A percentile compares a stretch with the other conserved stretches of the same genome.
Conservation (phyloP, 106 monocot genomes). For the Gastrodia elata region DNA sequence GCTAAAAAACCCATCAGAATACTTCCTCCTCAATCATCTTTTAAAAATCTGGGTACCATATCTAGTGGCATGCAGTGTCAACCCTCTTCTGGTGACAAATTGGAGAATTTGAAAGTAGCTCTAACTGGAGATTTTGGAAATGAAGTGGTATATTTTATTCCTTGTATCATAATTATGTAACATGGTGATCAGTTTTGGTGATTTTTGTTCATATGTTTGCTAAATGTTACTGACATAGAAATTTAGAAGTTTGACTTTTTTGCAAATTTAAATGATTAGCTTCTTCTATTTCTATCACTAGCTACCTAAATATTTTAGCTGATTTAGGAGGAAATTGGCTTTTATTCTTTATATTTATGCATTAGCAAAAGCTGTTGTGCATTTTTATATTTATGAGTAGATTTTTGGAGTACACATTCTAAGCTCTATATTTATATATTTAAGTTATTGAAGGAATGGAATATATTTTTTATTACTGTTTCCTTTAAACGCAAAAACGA, state of each 20-base stretch:
- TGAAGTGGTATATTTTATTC: slow-evolving; percentile 20
- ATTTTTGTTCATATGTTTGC: not conserved
- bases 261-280: not conserved
- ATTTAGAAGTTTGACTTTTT: not conserved
- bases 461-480: no score
- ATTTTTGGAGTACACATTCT: not conserved
- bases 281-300: not conserved
- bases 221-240: not conserved
- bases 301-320: not conserved
- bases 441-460: no score
- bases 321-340: not conserved
- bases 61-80: slow-evolving; percentile 12
- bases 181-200: not conserved
- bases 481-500: not conserved
- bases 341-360: not conserved
- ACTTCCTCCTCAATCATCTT: slow-evolving; percentile 55
- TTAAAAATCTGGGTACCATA: slow-evolving; percentile 19
- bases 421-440: not conserved
- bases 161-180: not conserved
- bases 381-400: not conserved
- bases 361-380: not conserved
- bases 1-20: slow-evolving; percentile 57
- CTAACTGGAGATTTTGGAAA: slow-evolving; percentile 39
- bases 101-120: slow-evolving; percentile 64
- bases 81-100: slow-evolving; percentile 26